Evolutionary conservation across 1,284 basidiomycete genomes (phyloP), one percentile per base, ranked within the genome.

Genomic region (Puccinia triticina): DNA sequence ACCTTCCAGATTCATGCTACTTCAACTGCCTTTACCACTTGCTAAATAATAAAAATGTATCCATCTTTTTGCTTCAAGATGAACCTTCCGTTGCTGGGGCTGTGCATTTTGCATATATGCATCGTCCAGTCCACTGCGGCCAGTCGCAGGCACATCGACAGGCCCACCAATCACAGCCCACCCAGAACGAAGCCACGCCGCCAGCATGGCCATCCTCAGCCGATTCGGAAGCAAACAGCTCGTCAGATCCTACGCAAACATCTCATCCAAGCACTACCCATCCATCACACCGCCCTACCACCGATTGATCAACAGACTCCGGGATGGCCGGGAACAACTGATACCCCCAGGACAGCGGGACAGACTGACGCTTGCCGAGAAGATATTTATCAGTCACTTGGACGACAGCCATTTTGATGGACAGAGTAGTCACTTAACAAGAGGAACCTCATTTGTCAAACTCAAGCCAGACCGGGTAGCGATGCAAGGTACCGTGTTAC

Each of bases 311-410:
- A 87, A 91, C 84, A 96, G 93, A 73, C 91, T 98, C 82, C 89
- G 90, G 74, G 66, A 71, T 59, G 88, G 88, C 77, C 94, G 96
- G 79, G 91, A 93, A 82, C 87, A 89, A 75, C 88, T 93, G 75
- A 89, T 98, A 77, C 83, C 84, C 34, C 85, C 89, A 90, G 83
- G 87, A 4, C 79, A 75, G 91, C 81, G 93, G 93, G 26, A 57
- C 14, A 53, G 69, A n/a, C 89, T 99, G 83, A 96, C 96, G 0
- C 90, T 99, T 23, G 93, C 96, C 37, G 97, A 99, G 88, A 99
- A 99, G 90, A 97, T 99, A 74, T 90, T 99, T 67, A 99, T 98
- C 88, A 92, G 94, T 85, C 97, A 99, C 88, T 89, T 99, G 78
- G 88, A 91, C 84, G n/a, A 59, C 46, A 75, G 73, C 53, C 73